Evolutionary conservation across 2,329 filamentous ascomycete genomes (phyloP).

Genomic region (Trichophyton verrucosum): DNA sequence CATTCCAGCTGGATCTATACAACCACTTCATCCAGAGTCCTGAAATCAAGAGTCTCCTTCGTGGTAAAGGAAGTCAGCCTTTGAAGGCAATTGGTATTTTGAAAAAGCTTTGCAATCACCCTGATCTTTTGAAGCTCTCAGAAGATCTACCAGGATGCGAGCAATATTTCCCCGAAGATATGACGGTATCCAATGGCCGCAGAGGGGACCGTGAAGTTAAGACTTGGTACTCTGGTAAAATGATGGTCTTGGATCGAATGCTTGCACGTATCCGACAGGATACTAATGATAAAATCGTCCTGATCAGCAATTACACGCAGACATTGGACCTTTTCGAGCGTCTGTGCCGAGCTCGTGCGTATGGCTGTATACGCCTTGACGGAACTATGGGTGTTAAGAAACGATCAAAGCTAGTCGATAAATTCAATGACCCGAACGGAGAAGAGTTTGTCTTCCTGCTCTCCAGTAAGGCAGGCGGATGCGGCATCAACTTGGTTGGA

Average conservation of each 20-base stretch:
- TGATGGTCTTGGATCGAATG: conserved; percentile 97
- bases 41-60: conserved; percentile 79
- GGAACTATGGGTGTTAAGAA: conserved; percentile 98
- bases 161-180: conserved; percentile 68
- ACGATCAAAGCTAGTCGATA: conserved; percentile 91
- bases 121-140: conserved; percentile 73
- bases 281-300: conserved; percentile 96
- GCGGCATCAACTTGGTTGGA: conserved; percentile 88
- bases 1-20: conserved; percentile 86
- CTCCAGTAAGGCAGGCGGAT: conserved; percentile 91
- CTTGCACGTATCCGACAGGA: conserved; percentile 87
- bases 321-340: conserved; percentile 90
- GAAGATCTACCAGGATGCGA: conserved; percentile 82
- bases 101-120: conserved; percentile 98
- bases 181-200: conserved; percentile 71
- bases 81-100: conserved; percentile 92
- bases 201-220: conserved; percentile 87
- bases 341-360: conserved; percentile 71
- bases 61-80: conserved; percentile 89
- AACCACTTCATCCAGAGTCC: conserved; percentile 96
- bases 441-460: conserved; percentile 90
- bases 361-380: conserved; percentile 79
- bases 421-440: conserved; percentile 88
- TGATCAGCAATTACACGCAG: conserved; percentile 97
- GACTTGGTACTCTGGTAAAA: conserved; percentile 94